Conservation (phyloP, 2,329 filamentous ascomycete genomes). For the Colletotrichum simmondsii region DNA sequence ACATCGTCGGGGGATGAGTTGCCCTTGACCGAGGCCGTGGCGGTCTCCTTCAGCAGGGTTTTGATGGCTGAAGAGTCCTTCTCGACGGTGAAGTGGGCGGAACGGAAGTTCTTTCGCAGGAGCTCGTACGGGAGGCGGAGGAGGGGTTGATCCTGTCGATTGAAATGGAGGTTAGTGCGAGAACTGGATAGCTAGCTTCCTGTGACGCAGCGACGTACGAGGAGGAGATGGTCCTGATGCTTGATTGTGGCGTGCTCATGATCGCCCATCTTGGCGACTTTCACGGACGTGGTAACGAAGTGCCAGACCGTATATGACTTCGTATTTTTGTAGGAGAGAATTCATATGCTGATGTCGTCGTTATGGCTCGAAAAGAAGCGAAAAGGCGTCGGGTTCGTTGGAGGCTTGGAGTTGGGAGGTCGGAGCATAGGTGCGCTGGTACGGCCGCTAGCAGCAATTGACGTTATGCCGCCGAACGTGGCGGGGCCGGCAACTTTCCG, state of each 20-base stretch:
- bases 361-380: slow-evolving; percentile 4
- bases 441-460: slow-evolving; percentile 12
- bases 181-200: background rate
- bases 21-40: slow-evolving; percentile 74
- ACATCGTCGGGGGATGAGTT: slow-evolving; percentile 74
- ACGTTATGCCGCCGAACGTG: slow-evolving; percentile 25
- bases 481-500: slow-evolving; percentile 23
- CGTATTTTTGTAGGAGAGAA: background rate
- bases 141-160: slow-evolving; percentile 85
- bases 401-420: slow-evolving; percentile 4
- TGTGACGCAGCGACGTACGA: slow-evolving; percentile 58
- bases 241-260: slow-evolving; percentile 75
- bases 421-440: slow-evolving; percentile 28
- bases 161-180: slow-evolving; percentile 15
- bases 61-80: slow-evolving; percentile 74
- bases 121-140: slow-evolving; percentile 93
- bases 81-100: slow-evolving; percentile 81
- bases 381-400: background rate
- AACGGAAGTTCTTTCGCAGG: slow-evolving; percentile 92
- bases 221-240: slow-evolving; percentile 79
- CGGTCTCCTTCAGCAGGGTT: slow-evolving; percentile 69
- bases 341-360: background rate
- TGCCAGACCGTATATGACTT: background rate
- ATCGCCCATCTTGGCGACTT: slow-evolving; percentile 62
- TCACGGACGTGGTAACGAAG: background rate